Conservation (phyloP, 768 basidiomycete genomes). For the Suillus decipiens region DNA sequence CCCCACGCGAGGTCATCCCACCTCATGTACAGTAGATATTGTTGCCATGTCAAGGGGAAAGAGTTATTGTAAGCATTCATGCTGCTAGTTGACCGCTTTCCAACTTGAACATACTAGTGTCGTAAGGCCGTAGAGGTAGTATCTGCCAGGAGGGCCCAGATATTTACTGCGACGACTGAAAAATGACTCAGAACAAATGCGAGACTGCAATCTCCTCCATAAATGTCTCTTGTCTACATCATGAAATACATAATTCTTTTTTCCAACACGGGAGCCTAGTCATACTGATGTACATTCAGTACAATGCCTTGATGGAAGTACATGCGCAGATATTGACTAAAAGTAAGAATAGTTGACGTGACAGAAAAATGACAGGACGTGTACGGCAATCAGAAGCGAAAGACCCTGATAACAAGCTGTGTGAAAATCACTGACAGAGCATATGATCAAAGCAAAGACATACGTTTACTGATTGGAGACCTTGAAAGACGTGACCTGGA, state of each 20-base stretch:
- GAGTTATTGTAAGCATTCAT: not conserved
- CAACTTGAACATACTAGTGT: too few relatives aligned
- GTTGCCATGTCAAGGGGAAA: not conserved
- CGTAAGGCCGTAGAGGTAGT: not conserved
- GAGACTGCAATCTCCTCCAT: not conserved
- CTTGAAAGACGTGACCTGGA: conserved; percentile 6
- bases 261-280: conserved; percentile 4
- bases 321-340: conserved; percentile 7
- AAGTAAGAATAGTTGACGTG: conserved; percentile 7
- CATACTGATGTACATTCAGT: conserved; percentile 9
- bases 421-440: not conserved
- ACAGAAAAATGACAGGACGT: conserved; percentile 11
- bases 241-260: conserved; percentile 11
- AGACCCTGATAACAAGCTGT: not conserved
- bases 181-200: not conserved
- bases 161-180: not conserved
- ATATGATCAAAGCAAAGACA: not conserved
- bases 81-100: too few relatives aligned
- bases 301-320: conserved; percentile 10
- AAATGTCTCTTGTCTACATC: conserved; percentile 8
- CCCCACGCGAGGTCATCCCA: not conserved
- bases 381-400: conserved; percentile 9
- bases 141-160: not conserved
- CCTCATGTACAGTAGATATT: not conserved
- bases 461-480: conserved; percentile 2